Conservation (phyloP, 2,329 filamentous ascomycete genomes). For the Cordyceps javanica region DNA sequence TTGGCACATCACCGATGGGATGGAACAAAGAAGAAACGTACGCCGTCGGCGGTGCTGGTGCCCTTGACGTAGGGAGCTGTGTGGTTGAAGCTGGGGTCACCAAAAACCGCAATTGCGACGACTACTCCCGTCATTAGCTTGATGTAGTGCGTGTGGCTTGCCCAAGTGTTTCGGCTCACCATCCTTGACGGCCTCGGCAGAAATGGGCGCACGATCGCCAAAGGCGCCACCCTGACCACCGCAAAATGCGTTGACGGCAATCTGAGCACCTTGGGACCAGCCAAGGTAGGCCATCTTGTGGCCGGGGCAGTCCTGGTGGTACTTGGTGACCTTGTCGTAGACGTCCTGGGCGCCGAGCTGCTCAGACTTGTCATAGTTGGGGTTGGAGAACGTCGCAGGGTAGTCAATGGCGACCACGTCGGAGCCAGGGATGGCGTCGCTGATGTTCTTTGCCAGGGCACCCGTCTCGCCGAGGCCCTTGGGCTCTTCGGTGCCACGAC, state of each 20-base stretch:
- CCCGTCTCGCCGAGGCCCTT: constrained; percentile 29
- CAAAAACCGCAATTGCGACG: constrained; percentile 34
- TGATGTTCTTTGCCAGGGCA: constrained; percentile 26
- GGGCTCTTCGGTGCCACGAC: constrained; percentile 32
- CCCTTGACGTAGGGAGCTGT: constrained; percentile 31
- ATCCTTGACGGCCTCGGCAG: constrained; percentile 23
- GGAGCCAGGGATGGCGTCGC: constrained; percentile 28
- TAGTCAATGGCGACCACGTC: constrained; percentile 31
- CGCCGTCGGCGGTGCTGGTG: constrained; percentile 31
- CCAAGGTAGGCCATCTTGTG: constrained; percentile 35
- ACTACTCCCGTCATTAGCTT: constrained; percentile 25
- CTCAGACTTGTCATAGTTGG: constrained; percentile 30
- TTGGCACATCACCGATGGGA: not conserved
- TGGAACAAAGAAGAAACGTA: constrained; percentile 21
- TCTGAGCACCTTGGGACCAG: constrained; percentile 38
- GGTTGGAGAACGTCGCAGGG: constrained; percentile 29
- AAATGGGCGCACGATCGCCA: constrained; percentile 21
- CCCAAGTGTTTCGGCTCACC: constrained; percentile 21
- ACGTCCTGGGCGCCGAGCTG: constrained; percentile 26
- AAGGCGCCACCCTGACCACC: constrained; percentile 27
- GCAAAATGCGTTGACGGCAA: constrained; percentile 32
- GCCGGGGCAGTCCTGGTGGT: constrained; percentile 30
- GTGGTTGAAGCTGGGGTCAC: constrained; percentile 34
- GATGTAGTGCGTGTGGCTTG: not conserved
- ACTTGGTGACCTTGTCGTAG: constrained; percentile 25